Conservation (phyloP, 164 flowering plant genomes). For the Houttuynia cordata region DNA sequence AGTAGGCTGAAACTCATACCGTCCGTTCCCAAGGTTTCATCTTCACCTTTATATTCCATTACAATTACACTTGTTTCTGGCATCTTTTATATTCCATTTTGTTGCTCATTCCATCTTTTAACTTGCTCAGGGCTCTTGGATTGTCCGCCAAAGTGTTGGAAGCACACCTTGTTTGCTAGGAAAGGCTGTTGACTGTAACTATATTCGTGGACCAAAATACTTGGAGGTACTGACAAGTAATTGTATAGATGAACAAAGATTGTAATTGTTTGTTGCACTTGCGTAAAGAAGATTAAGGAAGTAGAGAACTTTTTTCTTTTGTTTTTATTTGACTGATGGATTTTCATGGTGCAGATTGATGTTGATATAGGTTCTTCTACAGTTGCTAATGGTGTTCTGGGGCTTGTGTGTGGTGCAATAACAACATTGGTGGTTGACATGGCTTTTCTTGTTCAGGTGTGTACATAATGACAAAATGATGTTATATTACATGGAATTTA, state of each 20-base stretch:
- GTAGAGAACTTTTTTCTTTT: too few species aligned
- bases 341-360: conserved; percentile 57
- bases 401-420: conserved; percentile 89
- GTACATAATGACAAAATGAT: not conserved
- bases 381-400: conserved; percentile 98
- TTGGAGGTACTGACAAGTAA: conserved; percentile 72
- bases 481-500: too few species aligned
- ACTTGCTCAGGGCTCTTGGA: conserved; percentile 88
- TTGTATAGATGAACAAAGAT: not conserved
- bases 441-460: conserved; percentile 99
- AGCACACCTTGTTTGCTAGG: conserved; percentile 95
- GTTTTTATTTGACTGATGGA: not conserved
- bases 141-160: conserved; percentile 99
- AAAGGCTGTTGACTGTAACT: conserved; percentile 96
- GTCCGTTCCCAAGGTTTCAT: conserved; percentile 87
- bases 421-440: conserved; percentile 95
- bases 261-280: too few species aligned
- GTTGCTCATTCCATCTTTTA: conserved; percentile 2
- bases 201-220: conserved; percentile 82
- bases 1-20: conserved; percentile 96
- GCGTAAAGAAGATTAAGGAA: too few species aligned
- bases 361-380: conserved; percentile 98
- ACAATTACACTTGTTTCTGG: not conserved
- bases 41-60: too few species aligned
- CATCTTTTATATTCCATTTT: not conserved